Evolutionary conservation across 192 early-diverging fungal genomes (phyloP).

Genomic region (Backusella circina): DNA sequence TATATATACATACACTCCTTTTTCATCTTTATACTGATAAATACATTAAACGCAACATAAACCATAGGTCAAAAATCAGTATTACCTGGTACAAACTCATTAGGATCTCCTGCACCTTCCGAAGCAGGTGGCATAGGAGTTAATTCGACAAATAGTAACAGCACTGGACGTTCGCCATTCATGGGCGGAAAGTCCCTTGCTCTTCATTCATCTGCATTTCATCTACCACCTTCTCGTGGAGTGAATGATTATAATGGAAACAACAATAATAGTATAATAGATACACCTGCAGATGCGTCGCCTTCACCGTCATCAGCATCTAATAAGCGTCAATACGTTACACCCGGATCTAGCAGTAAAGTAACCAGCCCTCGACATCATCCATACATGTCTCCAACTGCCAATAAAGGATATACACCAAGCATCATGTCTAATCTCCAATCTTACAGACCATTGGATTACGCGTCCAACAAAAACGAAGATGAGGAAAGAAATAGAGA

Average conservation of each 20-base stretch:
- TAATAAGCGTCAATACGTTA: neutral
- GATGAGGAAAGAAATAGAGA: neutral
- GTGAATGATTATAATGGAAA: neutral
- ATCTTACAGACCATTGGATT: slow-evolving; percentile 1
- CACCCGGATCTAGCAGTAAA: neutral
- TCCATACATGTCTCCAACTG: slow-evolving; percentile 6
- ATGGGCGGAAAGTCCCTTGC: neutral
- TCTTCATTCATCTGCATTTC: slow-evolving; percentile 15
- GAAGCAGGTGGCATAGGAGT: slow-evolving; percentile 7
- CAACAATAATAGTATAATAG: neutral
- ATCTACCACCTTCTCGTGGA: slow-evolving; percentile 7
- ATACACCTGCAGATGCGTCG: neutral
- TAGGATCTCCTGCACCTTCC: slow-evolving; percentile 4
- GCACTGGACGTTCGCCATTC: neutral
- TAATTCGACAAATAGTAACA: neutral
- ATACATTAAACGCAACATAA: neutral
- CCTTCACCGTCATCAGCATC: neutral
- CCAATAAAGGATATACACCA: slow-evolving; percentile 1
- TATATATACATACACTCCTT: neutral
- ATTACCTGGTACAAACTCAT: slow-evolving; percentile 7
- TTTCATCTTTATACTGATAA: neutral
- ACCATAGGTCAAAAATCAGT: neutral
- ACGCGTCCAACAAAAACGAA: neutral
- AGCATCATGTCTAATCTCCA: slow-evolving; percentile 12
- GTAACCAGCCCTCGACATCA: slow-evolving; percentile 3